A percentile compares a stretch with the other conserved stretches of the same genome.
These are phyloP conservation scores for Dovyalis caffra DNA, from an alignment of 345 rosid species.

Conservation along the genomic window DNA sequence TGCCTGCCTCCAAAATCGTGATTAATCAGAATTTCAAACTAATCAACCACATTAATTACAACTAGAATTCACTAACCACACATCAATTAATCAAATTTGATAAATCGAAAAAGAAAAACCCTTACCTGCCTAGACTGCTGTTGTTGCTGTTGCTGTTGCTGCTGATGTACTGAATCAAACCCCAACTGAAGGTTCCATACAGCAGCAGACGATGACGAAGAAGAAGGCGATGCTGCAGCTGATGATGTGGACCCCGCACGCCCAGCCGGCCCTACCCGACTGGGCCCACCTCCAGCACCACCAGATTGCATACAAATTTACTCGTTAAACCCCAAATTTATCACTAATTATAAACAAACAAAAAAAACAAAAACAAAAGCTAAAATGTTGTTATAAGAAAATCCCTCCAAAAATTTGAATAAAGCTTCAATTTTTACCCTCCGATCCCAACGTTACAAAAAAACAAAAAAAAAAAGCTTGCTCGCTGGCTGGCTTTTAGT, in stretches of 20 bases:
- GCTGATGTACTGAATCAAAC: conserved; percentile 64
- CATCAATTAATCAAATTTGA: not conserved
- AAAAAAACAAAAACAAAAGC: conserved; percentile 4
- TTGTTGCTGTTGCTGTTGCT: conserved; percentile 64
- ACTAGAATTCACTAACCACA: conserved; percentile 8
- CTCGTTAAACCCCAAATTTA: conserved; percentile 4
- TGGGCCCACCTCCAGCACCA: conserved; percentile 72
- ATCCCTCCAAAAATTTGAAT: conserved; percentile 49
- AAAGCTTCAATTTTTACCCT: conserved; percentile 35
- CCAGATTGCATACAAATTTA: conserved; percentile 77
- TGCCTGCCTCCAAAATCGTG: not conserved
- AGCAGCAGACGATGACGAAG: conserved; percentile 92
- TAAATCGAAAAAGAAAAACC: conserved; percentile 10
- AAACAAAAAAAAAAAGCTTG: conserved; percentile 11
- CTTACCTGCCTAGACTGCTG: conserved; percentile 71
- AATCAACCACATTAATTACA: conserved; percentile 28
- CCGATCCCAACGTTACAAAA: conserved; percentile 61
- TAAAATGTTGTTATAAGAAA: conserved; percentile 23
- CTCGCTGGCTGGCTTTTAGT: conserved; percentile 18
- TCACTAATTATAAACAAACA: conserved; percentile 2
- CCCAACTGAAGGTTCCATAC: conserved; percentile 68
- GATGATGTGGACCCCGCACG: conserved; percentile 87
- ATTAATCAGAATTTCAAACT: not conserved
- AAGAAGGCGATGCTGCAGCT: conserved; percentile 85
- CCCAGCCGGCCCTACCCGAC: conserved; percentile 68